phyloP scores from a whole-genome alignment of 352 stramenopile species.

The Pythium aquatile region DNA sequence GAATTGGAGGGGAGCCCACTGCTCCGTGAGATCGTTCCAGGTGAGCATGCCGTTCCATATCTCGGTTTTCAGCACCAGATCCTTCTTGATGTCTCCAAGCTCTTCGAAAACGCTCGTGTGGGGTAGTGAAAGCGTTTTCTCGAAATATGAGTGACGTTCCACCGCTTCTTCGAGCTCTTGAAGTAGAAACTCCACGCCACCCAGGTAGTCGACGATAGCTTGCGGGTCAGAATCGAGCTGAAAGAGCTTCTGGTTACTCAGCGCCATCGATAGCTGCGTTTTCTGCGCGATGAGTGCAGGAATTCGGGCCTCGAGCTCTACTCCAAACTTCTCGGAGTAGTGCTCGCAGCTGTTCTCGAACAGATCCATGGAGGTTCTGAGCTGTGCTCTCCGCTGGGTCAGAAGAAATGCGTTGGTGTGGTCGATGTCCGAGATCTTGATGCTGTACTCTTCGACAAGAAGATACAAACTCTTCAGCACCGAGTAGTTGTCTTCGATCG shows the following conservation, averaged over 20 bases:
- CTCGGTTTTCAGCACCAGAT: conserved; percentile 77
- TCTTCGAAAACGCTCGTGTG: conserved; percentile 78
- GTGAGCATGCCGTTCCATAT: conserved; percentile 76
- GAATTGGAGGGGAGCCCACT: conserved; percentile 58
- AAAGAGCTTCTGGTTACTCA: conserved; percentile 46
- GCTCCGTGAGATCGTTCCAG: conserved; percentile 50
- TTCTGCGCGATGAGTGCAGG: conserved; percentile 40
- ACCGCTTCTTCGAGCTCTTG: conserved; percentile 34
- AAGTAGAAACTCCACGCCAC: conserved; percentile 34
- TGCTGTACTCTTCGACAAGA: conserved; percentile 64
- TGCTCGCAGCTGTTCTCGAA: conserved; percentile 71
- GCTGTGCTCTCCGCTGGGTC: conserved; percentile 67
- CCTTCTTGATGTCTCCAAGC: conserved; percentile 59
- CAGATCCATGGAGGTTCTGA: conserved; percentile 74
- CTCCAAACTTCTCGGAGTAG: conserved; percentile 72
- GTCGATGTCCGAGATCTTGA: conserved; percentile 66
- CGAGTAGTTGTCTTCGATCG: conserved; percentile 55
- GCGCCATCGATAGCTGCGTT: conserved; percentile 28
- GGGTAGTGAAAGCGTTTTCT: conserved; percentile 56
- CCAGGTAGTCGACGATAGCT: conserved; percentile 51
- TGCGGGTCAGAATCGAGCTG: conserved; percentile 44
- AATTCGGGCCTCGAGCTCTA: conserved; percentile 65
- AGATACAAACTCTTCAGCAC: conserved; percentile 55
- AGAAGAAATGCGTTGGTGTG: conserved; percentile 76
- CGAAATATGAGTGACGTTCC: conserved; percentile 45